Conservation (phyloP, 305 asterid genomes). For the Fraxinus angustifolia region DNA sequence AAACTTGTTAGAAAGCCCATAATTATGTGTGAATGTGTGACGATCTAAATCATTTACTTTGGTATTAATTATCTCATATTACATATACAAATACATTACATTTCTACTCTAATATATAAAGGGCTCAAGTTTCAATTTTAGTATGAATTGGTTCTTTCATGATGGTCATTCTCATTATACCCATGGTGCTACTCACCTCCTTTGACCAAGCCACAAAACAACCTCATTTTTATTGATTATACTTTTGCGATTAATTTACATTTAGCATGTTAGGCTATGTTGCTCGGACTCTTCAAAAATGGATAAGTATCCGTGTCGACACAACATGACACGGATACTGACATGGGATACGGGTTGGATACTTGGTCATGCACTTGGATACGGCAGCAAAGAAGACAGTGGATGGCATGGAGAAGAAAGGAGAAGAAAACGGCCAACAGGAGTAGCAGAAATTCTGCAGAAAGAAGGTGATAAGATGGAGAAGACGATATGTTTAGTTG, state of each 20-base stretch:
- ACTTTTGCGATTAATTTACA: not conserved
- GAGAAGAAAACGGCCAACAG: no score
- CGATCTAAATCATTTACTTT: not conserved
- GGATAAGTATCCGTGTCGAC: no score
- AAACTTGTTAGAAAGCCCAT: not conserved
- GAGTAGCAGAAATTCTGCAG: no score
- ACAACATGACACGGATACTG: no score
- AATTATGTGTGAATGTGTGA: not conserved
- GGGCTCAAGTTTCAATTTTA: not conserved
- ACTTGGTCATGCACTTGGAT: no score
- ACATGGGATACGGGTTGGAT: no score
- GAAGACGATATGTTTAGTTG: no score
- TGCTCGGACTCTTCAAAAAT: no score
- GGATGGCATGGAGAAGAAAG: no score
- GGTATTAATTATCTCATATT: not conserved
- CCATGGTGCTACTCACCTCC: not conserved
- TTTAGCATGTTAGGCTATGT: not conserved
- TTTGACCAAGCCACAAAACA: not conserved
- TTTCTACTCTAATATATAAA: not conserved
- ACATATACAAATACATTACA: not conserved
- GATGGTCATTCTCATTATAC: not conserved
- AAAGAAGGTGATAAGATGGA: no score
- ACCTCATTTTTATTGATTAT: not conserved
- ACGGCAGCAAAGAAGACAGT: no score
- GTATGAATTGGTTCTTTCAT: not conserved